Evolutionary conservation across 1,284 basidiomycete genomes (phyloP).

Genomic region (Sporisorium scitamineum): DNA sequence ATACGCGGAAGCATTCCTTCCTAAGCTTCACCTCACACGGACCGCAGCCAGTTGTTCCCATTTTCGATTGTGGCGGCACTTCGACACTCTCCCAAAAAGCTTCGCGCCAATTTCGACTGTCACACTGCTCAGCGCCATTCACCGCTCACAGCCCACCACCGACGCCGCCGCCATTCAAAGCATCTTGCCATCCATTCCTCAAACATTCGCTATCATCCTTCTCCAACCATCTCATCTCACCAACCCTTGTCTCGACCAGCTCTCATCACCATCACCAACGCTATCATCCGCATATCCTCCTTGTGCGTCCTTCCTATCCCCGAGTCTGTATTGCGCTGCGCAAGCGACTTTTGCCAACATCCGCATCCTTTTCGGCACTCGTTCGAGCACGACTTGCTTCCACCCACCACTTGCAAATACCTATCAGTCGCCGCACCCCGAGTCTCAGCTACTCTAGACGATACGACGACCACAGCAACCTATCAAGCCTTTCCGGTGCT

Average conservation of each 20-base stretch:
- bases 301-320: not conserved
- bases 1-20: conserved; percentile 8
- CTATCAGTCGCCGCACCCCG: not conserved
- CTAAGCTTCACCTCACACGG: conserved; percentile 3
- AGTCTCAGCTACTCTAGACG: conserved; percentile 2
- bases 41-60: not conserved
- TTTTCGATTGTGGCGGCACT: not conserved
- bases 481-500: not conserved
- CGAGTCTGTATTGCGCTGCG: not conserved
- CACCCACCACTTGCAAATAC: not conserved
- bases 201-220: not conserved
- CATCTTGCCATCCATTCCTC: not conserved
- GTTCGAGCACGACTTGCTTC: not conserved
- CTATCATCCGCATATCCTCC: not conserved
- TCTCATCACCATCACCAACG: not conserved
- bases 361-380: not conserved
- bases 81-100: not conserved
- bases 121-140: not conserved
- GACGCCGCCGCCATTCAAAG: not conserved
- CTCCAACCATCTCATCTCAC: conserved; percentile 1
- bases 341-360: not conserved
- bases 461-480: not conserved
- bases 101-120: too few relatives aligned
- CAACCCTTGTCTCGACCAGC: not conserved
- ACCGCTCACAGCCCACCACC: not conserved